Evolutionary conservation across 2,329 filamentous ascomycete species (phyloP).

Genomic region (Epichloe baconii): DNA sequence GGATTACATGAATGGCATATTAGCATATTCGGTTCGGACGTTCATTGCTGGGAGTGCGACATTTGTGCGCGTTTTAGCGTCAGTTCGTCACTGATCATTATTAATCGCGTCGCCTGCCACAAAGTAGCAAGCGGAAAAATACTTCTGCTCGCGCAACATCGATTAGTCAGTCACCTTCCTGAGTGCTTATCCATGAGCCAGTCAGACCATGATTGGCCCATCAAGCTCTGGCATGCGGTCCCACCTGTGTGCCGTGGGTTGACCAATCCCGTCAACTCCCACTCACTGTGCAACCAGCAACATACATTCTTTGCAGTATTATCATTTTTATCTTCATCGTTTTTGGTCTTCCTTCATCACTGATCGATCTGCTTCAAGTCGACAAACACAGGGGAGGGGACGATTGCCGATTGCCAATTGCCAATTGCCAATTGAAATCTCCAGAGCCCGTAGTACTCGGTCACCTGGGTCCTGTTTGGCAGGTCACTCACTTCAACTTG

Average conservation of each 20-base stretch:
- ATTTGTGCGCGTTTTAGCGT: constrained; percentile 23
- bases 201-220: no score
- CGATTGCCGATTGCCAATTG: background rate
- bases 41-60: constrained; percentile 6
- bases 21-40: no score
- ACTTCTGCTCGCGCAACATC: no score
- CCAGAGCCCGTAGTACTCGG: background rate
- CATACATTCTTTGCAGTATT: background rate
- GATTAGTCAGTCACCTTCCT: no score
- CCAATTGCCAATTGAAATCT: background rate
- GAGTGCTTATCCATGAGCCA: no score
- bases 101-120: background rate
- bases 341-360: background rate
- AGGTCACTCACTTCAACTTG: background rate
- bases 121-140: background rate
- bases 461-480: background rate
- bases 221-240: background rate
- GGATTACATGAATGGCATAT: no score
- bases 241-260: background rate
- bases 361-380: no score
- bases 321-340: background rate
- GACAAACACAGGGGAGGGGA: background rate
- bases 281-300: background rate
- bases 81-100: background rate
- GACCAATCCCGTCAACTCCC: background rate